A percentile compares a stretch with the other conserved stretches of the same genome.
Conservation (phyloP, 2,329 filamentous ascomycete genomes). For the Calonectria montana region DNA sequence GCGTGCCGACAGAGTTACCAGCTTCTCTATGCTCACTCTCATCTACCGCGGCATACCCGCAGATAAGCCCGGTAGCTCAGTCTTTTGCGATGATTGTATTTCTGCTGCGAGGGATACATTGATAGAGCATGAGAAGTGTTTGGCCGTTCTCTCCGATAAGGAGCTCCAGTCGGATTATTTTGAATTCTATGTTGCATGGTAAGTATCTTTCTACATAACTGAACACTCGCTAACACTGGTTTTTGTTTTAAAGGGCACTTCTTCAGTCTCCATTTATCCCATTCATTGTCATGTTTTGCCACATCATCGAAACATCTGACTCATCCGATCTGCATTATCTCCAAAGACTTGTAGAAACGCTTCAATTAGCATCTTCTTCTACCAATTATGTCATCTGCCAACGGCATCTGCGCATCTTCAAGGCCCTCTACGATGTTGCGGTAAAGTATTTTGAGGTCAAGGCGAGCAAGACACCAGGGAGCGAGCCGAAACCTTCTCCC, state of each 20-base stretch:
- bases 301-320: conserved; percentile 52
- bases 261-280: conserved; percentile 38
- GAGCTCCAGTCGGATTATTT: conserved; percentile 8
- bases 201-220: background rate
- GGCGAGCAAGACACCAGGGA: conserved; percentile 6
- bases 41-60: conserved; percentile 41
- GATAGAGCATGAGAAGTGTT: conserved; percentile 24
- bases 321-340: conserved; percentile 51
- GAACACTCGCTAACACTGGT: background rate
- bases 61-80: conserved; percentile 14
- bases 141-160: background rate
- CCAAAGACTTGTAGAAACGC: conserved; percentile 22
- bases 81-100: conserved; percentile 39
- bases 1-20: conserved; percentile 30
- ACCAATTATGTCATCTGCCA: conserved; percentile 15
- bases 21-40: conserved; percentile 39
- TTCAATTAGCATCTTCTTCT: conserved; percentile 18
- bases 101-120: conserved; percentile 31
- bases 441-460: conserved; percentile 36
- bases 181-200: conserved; percentile 22
- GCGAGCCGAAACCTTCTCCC: background rate
- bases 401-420: conserved; percentile 37
- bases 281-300: conserved; percentile 43
- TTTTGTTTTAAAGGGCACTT: conserved; percentile 25
- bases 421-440: conserved; percentile 36